Conservation (phyloP, 2,329 filamentous ascomycete genomes). For the Tolypocladium nubicola region DNA sequence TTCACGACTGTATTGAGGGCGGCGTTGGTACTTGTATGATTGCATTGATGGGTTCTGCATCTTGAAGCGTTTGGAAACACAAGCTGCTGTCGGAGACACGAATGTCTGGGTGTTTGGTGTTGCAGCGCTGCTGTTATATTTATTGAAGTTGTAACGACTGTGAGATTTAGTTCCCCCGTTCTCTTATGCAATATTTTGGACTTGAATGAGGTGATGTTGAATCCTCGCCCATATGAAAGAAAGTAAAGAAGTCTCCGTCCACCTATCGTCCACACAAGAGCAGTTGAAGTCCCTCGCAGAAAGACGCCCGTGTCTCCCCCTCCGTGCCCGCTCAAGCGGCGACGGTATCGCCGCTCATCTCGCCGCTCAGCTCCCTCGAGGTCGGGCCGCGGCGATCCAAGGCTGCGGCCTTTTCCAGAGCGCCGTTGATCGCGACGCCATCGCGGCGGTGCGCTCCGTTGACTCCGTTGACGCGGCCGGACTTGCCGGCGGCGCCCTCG, state of each 20-base stretch:
- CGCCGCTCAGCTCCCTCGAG: conserved; percentile 45
- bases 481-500: conserved; percentile 1
- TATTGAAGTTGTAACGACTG: not conserved
- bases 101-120: not conserved
- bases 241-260: not conserved
- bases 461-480: conserved; percentile 10
- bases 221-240: conserved; percentile 3
- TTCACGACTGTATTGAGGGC: not conserved
- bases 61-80: not conserved
- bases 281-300: conserved; percentile 2
- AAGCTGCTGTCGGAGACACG: not conserved
- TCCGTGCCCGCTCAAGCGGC: conserved; percentile 9
- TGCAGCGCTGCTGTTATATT: not conserved
- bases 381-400: conserved; percentile 33
- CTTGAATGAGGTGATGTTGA: conserved; percentile 3
- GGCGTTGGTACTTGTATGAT: not conserved
- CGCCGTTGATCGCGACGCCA: not conserved
- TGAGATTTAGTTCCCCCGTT: not conserved
- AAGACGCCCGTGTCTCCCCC: not conserved
- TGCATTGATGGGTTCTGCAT: not conserved
- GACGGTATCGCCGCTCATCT: conserved; percentile 52
- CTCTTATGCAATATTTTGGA: not conserved
- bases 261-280: conserved; percentile 1
- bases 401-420: conserved; percentile 5
- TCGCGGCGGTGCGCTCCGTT: conserved; percentile 9